These are phyloP conservation scores for Anisogramma anomala DNA, from an alignment of 2,329 filamentous ascomycete genomes.

Conservation along the genomic window DNA sequence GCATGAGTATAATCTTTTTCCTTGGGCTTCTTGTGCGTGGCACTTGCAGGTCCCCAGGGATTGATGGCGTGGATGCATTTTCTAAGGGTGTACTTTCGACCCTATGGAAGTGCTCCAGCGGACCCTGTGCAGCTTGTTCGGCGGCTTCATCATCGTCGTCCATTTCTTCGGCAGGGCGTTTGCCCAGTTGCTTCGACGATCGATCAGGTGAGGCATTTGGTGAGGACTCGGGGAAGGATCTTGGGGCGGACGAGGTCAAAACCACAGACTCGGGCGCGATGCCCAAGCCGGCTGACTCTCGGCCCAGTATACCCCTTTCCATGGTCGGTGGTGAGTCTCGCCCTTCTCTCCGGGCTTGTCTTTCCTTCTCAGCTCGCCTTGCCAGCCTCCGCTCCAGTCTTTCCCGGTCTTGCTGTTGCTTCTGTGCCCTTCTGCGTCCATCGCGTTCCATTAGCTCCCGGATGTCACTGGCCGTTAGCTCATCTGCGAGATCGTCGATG, in stretches of 20 bases:
- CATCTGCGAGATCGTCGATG: conserved; percentile 66
- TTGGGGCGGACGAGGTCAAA: conserved; percentile 45
- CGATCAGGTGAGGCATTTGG: conserved; percentile 19
- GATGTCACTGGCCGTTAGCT: conserved; percentile 71
- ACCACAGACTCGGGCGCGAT: conserved; percentile 43
- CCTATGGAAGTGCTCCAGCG: conserved; percentile 31
- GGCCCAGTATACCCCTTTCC: conserved; percentile 48
- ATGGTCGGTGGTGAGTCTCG: conserved; percentile 43
- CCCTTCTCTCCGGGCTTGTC: conserved; percentile 44
- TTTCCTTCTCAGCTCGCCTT: conserved; percentile 55
- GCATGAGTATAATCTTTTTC: conserved; percentile 29
- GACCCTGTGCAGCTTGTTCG: conserved; percentile 10
- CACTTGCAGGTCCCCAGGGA: conserved; percentile 13
- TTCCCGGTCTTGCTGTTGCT: conserved; percentile 55
- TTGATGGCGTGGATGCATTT: conserved; percentile 13
- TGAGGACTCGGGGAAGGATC: conserved; percentile 28
- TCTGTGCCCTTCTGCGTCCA: conserved; percentile 64
- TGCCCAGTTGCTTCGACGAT: conserved; percentile 20
- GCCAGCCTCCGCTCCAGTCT: conserved; percentile 53
- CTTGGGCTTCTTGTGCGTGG: conserved; percentile 24
- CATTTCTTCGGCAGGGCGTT: conserved; percentile 17
- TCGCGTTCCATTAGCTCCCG: conserved; percentile 87
- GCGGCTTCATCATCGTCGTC: conserved; percentile 13
- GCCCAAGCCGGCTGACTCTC: conserved; percentile 44
- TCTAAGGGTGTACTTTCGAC: conserved; percentile 35